Evolutionary conservation across 306 rosid genomes (phyloP).

Genomic region (Lithocarpus polystachyus): DNA sequence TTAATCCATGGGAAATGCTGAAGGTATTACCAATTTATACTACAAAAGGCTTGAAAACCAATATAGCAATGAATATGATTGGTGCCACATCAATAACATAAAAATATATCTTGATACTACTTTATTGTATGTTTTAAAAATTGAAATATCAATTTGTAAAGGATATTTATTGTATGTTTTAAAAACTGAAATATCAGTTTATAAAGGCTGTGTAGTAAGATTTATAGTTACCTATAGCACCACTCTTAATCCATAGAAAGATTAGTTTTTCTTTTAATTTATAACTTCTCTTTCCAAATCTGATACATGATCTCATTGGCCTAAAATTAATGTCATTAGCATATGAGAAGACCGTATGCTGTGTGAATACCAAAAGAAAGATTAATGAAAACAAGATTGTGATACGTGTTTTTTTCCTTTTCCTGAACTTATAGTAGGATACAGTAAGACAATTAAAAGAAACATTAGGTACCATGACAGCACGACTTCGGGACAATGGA

Average conservation of each 20-base stretch:
- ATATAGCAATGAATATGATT: too few species aligned
- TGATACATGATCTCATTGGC: not conserved
- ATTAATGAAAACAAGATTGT: not conserved
- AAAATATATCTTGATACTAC: too few species aligned
- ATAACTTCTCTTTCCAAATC: not conserved
- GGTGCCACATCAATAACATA: too few species aligned
- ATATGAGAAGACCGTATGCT: not conserved
- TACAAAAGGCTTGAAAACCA: too few species aligned
- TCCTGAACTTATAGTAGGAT: not conserved
- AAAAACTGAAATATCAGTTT: too few species aligned
- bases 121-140: too few species aligned
- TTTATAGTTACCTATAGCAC: too few species aligned
- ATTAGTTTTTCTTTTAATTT: not conserved
- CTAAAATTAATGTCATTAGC: not conserved
- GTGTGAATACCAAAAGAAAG: not conserved
- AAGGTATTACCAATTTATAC: too few species aligned
- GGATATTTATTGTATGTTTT: too few species aligned
- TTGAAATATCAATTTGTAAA: too few species aligned
- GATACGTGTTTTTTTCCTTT: not conserved
- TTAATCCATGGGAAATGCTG: not conserved
- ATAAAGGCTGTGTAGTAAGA: too few species aligned
- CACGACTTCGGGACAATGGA: conserved; percentile 83
- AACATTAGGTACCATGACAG: conserved; percentile 89
- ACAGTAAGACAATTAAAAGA: conserved; percentile 39
- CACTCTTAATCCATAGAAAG: not conserved